Base-by-base conservation (phyloP, 2,329 filamentous ascomycete species). In the Bipolaris zeicola region DNA sequence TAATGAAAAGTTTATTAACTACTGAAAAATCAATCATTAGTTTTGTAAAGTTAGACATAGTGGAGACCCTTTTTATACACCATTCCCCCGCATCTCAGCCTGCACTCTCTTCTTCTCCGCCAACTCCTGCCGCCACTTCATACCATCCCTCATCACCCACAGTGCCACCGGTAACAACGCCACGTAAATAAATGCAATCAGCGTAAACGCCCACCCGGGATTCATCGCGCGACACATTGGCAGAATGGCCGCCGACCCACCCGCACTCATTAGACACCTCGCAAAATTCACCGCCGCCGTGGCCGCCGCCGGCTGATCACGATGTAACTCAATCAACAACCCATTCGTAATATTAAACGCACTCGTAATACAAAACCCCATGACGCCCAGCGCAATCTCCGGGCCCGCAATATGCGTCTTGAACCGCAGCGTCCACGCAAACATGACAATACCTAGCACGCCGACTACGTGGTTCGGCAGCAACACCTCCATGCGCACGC, bases 321-420 rank as follows among this genome's bases (percentile, higher is more conserved):
- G 74, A 42, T 79, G 77, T 8, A 80, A 52, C 56, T 81, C 78
- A 10, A 80, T 71, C 2, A 81, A 63, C 53, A 85, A 65, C 0
- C 81, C 81, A 49, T 78, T 80, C 6, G 80, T 68, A 33, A 77
- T 74, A 48, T 69, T 76, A 62, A 79, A 75, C 0, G 71, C 70
- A n/a, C 84, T 86, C 3, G 86, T 87, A 11, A 85, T 77, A 5
- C 81, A 81, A 1, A 77, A 76, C 2, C 85, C 78, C 1, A 85
- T 85, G 6, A 87, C 57, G 14, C 77, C 76, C 1, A 90, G 71
- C 3, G 87, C 77, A 1, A 80, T 65, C 52, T 80, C 68, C 0
- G 79, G 78, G 0, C 71, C 77, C 0, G 77, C 77, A 11, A 81
- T 69, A 31, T 71, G 65, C 4, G 74, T 74, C 2, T 69, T 51